Conservation (phyloP, 768 basidiomycete genomes). For the Multifurca ochricompacta region DNA sequence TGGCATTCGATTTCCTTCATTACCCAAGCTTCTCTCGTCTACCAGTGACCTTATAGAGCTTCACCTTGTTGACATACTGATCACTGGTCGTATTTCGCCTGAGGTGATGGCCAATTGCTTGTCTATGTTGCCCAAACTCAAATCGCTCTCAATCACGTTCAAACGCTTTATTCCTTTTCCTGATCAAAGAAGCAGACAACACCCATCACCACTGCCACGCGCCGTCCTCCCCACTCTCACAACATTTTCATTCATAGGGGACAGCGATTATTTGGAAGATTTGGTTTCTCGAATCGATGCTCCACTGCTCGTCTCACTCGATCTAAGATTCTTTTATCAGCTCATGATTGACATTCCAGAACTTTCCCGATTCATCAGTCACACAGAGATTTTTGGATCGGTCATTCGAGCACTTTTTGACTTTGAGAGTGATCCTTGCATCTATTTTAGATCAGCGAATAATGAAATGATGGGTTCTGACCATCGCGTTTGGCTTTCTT, state of each 20-base stretch:
- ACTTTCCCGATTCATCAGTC: neutral
- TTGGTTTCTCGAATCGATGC: neutral
- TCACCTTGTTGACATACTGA: neutral
- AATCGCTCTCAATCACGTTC: neutral
- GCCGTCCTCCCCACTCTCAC: neutral
- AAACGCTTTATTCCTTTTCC: neutral
- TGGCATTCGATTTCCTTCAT: neutral
- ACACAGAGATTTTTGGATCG: neutral
- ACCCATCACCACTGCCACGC: neutral
- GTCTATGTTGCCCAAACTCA: neutral
- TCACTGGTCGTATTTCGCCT: neutral
- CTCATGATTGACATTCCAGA: neutral
- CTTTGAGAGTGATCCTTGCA: neutral
- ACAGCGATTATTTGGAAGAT: slow-evolving; percentile 1
- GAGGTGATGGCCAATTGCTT: neutral
- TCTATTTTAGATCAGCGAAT: too few relatives aligned
- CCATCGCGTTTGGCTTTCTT: too few relatives aligned
- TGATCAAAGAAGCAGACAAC: neutral
- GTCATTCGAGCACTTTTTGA: neutral
- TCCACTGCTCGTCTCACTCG: neutral
- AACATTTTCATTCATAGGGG: neutral
- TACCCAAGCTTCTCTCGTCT: neutral
- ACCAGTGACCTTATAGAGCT: neutral
- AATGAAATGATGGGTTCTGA: too few relatives aligned
- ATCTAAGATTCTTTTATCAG: neutral